These are phyloP conservation scores for Hanseniaspora guilliermondii DNA, from an alignment of 805 yeast genomes.

Conservation along the genomic window DNA sequence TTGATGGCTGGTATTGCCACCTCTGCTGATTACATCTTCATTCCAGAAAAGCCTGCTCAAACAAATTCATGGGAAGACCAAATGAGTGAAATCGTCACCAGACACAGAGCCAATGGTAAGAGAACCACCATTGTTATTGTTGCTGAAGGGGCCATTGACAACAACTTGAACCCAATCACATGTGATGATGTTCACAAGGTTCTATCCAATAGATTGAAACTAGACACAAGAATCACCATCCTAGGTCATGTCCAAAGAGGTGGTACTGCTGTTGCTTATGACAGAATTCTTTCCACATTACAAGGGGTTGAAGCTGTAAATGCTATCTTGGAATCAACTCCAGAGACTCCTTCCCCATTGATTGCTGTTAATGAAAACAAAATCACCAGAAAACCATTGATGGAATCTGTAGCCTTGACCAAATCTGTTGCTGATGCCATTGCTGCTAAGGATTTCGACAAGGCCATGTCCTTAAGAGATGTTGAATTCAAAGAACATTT, in stretches of 20 bases:
- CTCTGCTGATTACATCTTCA: constrained; percentile 85
- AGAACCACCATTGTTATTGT: constrained; percentile 93
- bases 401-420: constrained; percentile 81
- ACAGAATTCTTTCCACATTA: constrained; percentile 78
- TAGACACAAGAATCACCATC: constrained; percentile 90
- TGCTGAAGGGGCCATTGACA: constrained; percentile 93
- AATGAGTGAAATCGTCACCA: constrained; percentile 56
- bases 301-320: constrained; percentile 97
- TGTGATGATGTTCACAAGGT: constrained; percentile 72
- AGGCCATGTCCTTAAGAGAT: constrained; percentile 79
- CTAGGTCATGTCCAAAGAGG: constrained; percentile 98
- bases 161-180: constrained; percentile 66
- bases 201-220: constrained; percentile 60
- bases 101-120: constrained; percentile 78
- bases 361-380: constrained; percentile 83
- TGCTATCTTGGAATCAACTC: constrained; percentile 79
- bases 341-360: constrained; percentile 87
- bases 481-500: constrained; percentile 75
- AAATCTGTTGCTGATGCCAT: constrained; percentile 87
- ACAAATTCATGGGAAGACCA: constrained; percentile 67
- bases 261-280: constrained; percentile 94
- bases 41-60: constrained; percentile 86
- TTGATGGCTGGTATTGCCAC: constrained; percentile 95
- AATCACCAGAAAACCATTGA: constrained; percentile 68
- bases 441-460: constrained; percentile 60